These are phyloP conservation scores for Exophiala oligosperma DNA, from an alignment of 2,329 filamentous ascomycete species.

Conservation along the genomic window DNA sequence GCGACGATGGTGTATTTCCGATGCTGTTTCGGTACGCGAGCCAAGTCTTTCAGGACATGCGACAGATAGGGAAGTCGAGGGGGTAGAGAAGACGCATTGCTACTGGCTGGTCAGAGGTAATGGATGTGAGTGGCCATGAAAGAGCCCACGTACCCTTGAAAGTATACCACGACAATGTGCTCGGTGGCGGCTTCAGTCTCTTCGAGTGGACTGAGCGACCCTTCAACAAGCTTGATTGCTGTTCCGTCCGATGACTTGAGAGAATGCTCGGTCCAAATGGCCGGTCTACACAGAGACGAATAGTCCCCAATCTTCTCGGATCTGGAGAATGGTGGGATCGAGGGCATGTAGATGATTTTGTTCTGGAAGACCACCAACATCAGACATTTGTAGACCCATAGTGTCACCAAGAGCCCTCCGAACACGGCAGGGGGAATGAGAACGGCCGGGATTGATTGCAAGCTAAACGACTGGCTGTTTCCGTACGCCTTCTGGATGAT, in stretches of 20 bases:
- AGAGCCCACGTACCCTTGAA: constrained; percentile 43
- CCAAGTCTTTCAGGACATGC: constrained; percentile 38
- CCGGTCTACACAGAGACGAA: constrained; percentile 56
- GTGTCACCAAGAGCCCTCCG: constrained; percentile 60
- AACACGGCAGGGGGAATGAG: constrained; percentile 69
- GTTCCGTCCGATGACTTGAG: constrained; percentile 65
- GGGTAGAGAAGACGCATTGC: constrained; percentile 47
- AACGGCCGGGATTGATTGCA: constrained; percentile 41
- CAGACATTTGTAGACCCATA: constrained; percentile 66
- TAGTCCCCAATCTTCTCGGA: constrained; percentile 68
- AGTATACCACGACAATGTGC: constrained; percentile 47
- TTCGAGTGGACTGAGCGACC: constrained; percentile 26
- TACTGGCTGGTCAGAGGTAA: constrained; percentile 17
- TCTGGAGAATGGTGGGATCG: constrained; percentile 69
- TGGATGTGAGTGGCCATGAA: background rate
- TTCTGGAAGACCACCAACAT: constrained; percentile 79
- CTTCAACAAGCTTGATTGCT: constrained; percentile 60
- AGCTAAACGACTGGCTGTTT: constrained; percentile 15
- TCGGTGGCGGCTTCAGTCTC: constrained; percentile 12
- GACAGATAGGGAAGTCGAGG: constrained; percentile 51
- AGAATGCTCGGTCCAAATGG: constrained; percentile 67
- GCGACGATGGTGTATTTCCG: constrained; percentile 43
- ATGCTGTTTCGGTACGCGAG: constrained; percentile 12
- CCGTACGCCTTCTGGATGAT: background rate
- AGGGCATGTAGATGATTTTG: constrained; percentile 79